Evolutionary conservation across 2,329 filamentous ascomycete genomes (phyloP).

Genomic region (Colletotrichum sojae): DNA sequence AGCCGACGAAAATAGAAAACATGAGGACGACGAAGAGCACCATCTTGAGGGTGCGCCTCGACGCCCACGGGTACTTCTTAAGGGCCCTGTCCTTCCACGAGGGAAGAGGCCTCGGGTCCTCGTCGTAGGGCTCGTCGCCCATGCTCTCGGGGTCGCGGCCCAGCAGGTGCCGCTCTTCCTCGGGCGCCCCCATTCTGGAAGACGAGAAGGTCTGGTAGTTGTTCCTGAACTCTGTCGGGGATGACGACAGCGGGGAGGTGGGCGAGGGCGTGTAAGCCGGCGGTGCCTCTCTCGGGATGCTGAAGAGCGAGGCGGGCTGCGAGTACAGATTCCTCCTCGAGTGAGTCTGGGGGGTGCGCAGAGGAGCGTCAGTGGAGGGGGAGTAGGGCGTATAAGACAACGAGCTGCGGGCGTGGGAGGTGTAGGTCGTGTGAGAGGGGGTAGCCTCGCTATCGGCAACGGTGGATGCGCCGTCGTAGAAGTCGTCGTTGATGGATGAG

Average conservation of each 20-base stretch:
- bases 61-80: conserved; percentile 30
- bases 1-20: conserved; percentile 49
- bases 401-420: conserved; percentile 29
- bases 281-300: conserved; percentile 57
- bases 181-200: conserved; percentile 57
- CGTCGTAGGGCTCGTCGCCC: conserved; percentile 49
- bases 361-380: conserved; percentile 28
- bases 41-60: conserved; percentile 48
- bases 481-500: conserved; percentile 15
- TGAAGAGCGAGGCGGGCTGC: conserved; percentile 27
- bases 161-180: conserved; percentile 61
- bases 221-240: conserved; percentile 49
- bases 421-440: conserved; percentile 33
- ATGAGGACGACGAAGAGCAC: conserved; percentile 51
- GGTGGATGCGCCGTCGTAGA: conserved; percentile 33
- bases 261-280: conserved; percentile 65
- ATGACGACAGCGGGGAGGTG: conserved; percentile 46
- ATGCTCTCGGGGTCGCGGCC: conserved; percentile 62
- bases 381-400: conserved; percentile 40
- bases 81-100: conserved; percentile 45
- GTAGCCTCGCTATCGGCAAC: conserved; percentile 32
- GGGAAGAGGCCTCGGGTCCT: conserved; percentile 26
- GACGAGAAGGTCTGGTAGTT: conserved; percentile 62
- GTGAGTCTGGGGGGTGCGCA: conserved; percentile 40
- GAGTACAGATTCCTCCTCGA: conserved; percentile 29